Percentiles rank a stretch among this genome's conserved stretches.
phyloP scores from a whole-genome alignment of 768 basidiomycete species.

The Amanita rubescens region DNA sequence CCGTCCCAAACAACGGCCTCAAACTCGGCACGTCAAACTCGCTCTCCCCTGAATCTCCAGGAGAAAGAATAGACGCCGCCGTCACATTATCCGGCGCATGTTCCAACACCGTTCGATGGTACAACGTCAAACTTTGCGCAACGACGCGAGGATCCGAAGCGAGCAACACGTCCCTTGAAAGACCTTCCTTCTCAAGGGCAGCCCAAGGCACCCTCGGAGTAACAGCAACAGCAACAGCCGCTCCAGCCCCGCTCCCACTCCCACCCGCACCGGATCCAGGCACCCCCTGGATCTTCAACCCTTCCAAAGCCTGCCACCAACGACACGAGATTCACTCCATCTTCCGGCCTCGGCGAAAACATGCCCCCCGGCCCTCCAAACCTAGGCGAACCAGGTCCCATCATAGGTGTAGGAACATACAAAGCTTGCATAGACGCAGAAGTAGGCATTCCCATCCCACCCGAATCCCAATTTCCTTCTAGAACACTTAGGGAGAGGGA shows the following conservation, averaged over 20 bases:
- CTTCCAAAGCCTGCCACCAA: slow-evolving; percentile 37
- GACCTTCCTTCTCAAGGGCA: slow-evolving; percentile 53
- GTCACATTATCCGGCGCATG: slow-evolving; percentile 47
- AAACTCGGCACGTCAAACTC: slow-evolving; percentile 12
- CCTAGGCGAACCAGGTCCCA: slow-evolving; percentile 36
- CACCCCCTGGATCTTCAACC: slow-evolving; percentile 10
- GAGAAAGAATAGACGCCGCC: slow-evolving; percentile 33
- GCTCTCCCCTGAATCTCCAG: slow-evolving; percentile 2
- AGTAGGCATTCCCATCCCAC: slow-evolving; percentile 27
- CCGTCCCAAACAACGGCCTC: slow-evolving; percentile 53
- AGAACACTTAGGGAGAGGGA: not conserved
- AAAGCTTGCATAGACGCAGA: slow-evolving; percentile 49
- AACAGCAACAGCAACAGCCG: slow-evolving; percentile 14
- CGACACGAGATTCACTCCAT: slow-evolving; percentile 30
- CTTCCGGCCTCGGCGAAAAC: slow-evolving; percentile 49
- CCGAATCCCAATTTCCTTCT: slow-evolving; percentile 14
- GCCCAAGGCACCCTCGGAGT: slow-evolving; percentile 35
- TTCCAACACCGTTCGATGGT: slow-evolving; percentile 49
- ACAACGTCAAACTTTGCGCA: slow-evolving; percentile 54
- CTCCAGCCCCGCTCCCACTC: slow-evolving; percentile 12
- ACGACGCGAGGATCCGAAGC: slow-evolving; percentile 54
- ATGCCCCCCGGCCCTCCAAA: slow-evolving; percentile 21
- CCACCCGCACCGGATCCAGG: no score
- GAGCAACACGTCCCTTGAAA: slow-evolving; percentile 61
- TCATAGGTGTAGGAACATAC: slow-evolving; percentile 40